Evolutionary conservation across 2,329 filamentous ascomycete genomes (phyloP).

Genomic region (Aspergillus caelatus): DNA sequence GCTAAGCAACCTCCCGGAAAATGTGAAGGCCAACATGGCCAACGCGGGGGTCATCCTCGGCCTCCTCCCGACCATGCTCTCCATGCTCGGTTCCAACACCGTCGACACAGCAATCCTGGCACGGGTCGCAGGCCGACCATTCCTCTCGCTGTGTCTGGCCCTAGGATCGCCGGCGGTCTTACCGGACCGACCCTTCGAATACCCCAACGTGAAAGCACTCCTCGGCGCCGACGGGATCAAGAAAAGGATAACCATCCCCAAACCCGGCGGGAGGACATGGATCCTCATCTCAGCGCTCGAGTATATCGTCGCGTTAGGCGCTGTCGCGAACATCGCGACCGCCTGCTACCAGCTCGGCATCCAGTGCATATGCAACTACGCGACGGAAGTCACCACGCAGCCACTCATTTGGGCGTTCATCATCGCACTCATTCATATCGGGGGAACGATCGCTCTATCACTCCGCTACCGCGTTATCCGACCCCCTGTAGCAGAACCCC

Average conservation of each 20-base stretch:
- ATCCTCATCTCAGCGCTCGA: background rate
- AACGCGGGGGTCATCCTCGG: background rate
- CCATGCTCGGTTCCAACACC: background rate
- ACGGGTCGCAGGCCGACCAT: background rate
- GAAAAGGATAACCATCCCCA: background rate
- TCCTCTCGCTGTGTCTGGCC: background rate
- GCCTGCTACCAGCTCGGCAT: background rate
- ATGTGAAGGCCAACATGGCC: background rate
- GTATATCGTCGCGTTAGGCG: background rate
- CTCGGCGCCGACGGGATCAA: background rate
- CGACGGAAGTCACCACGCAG: background rate
- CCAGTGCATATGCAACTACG: background rate
- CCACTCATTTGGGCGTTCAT: background rate
- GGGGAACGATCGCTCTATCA: background rate
- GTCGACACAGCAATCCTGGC: background rate
- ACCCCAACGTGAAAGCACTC: background rate
- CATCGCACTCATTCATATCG: background rate
- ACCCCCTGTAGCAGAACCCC: background rate
- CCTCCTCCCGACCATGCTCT: background rate
- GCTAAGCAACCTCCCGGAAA: background rate
- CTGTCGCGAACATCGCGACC: background rate
- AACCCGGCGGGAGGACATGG: background rate
- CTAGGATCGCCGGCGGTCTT: background rate
- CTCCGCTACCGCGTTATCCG: background rate
- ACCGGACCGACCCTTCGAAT: background rate